phyloP scores from a whole-genome alignment of 1,139 yeast genomes.

The Geotrichum restrictum region DNA sequence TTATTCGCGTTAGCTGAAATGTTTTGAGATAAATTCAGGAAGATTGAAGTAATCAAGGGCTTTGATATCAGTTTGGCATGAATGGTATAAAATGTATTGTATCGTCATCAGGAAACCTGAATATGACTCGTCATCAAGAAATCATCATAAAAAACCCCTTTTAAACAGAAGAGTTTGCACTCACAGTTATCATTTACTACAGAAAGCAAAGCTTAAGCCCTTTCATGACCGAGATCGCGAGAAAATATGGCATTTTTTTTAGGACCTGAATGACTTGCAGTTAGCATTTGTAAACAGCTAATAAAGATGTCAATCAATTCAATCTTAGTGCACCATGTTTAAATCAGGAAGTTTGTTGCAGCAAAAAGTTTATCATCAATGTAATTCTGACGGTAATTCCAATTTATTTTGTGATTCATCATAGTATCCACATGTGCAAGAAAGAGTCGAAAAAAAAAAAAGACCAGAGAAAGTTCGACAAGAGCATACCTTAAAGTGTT shows the following conservation, averaged over 20 bases:
- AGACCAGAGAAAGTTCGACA: background rate
- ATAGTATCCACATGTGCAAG: background rate
- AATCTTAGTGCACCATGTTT: background rate
- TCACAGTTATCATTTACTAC: too few species aligned
- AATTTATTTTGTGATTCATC: slow-evolving; percentile 17
- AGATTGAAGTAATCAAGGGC: too few species aligned
- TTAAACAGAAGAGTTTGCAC: background rate
- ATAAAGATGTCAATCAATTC: slow-evolving; percentile 36
- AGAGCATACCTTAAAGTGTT: background rate
- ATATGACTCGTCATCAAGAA: slow-evolving; percentile 99
- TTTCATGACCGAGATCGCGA: too few species aligned
- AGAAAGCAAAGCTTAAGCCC: too few species aligned
- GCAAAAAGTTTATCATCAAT: slow-evolving; percentile 18
- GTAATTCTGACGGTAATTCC: slow-evolving; percentile 21
- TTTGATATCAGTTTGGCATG: slow-evolving; percentile 55
- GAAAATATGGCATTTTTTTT: too few species aligned
- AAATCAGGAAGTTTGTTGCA: slow-evolving; percentile 15
- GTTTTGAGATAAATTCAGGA: too few species aligned
- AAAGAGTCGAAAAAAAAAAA: background rate
- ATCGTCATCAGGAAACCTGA: slow-evolving; percentile 91
- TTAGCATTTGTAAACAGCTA: slow-evolving; percentile 33
- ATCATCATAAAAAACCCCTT: slow-evolving; percentile 59
- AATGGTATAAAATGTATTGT: slow-evolving; percentile 74
- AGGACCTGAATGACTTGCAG: background rate
- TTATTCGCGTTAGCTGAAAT: too few species aligned